phyloP scores from a whole-genome alignment of 75 land plant genomes.

The Selaginella moellendorffii region DNA sequence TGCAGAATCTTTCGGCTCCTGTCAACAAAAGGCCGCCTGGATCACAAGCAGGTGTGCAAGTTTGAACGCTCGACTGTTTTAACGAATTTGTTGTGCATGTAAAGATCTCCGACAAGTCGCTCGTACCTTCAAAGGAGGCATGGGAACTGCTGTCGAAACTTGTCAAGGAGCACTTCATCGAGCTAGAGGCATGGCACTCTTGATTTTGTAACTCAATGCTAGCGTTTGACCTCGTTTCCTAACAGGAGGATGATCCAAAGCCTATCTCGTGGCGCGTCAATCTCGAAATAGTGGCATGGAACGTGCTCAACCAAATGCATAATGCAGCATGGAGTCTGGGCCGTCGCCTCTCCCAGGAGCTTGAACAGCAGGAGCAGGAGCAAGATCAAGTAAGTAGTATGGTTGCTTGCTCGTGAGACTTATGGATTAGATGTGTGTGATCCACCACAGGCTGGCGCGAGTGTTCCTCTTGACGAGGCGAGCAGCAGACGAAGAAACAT shows the following conservation, averaged over 20 bases:
- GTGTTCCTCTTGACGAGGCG: slow-evolving; percentile 26
- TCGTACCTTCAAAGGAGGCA: slow-evolving; percentile 54
- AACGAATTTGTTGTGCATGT: slow-evolving; percentile 14
- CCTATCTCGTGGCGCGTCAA: slow-evolving; percentile 59
- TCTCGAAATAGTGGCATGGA: slow-evolving; percentile 20
- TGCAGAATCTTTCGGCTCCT: slow-evolving; percentile 75
- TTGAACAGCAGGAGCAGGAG: slow-evolving; percentile 62
- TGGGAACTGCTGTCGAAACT: slow-evolving; percentile 46
- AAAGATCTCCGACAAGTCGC: slow-evolving; percentile 59
- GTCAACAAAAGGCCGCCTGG: slow-evolving; percentile 31
- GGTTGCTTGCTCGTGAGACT: background rate
- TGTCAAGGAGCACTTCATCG: slow-evolving; percentile 56
- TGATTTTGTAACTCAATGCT: background rate
- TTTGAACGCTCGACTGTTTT: background rate
- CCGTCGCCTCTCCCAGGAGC: slow-evolving; percentile 39
- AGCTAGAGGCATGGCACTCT: slow-evolving; percentile 47
- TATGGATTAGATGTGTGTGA: background rate
- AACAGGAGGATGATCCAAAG: too few species aligned
- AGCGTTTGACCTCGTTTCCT: background rate
- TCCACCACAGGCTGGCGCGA: background rate
- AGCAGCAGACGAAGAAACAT: slow-evolving; percentile 26
- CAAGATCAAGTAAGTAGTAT: too few species aligned
- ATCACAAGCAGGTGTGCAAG: slow-evolving; percentile 33
- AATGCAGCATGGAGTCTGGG: slow-evolving; percentile 61
- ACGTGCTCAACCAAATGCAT: slow-evolving; percentile 64